phyloP scores from a whole-genome alignment of 2,329 filamentous ascomycete genomes.

The Scedosporium dehoogii region DNA sequence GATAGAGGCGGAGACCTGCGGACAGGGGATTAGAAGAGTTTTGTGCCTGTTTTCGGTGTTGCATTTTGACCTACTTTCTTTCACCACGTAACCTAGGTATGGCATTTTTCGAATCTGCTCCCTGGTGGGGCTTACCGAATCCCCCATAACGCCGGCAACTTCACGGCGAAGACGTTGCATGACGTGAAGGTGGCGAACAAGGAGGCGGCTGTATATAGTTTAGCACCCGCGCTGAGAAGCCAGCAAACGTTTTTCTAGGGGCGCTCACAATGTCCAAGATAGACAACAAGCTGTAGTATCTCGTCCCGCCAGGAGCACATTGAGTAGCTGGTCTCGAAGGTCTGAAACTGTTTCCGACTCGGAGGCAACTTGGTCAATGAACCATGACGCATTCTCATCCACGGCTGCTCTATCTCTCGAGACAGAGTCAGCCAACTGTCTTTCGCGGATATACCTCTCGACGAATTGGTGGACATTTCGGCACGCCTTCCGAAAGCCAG shows the following conservation, averaged over 20 bases:
- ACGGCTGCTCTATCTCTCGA: too few species aligned
- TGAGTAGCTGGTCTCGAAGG: constrained; percentile 11
- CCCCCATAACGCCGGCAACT: not conserved
- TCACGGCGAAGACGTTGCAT: constrained; percentile 11
- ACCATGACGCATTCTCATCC: not conserved
- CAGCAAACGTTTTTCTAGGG: not conserved
- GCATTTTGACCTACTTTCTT: not conserved
- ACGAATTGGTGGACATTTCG: constrained; percentile 6
- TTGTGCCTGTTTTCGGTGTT: not conserved
- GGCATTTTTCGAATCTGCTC: not conserved
- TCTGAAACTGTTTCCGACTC: constrained; percentile 8
- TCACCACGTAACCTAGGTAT: not conserved
- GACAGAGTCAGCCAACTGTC: not conserved
- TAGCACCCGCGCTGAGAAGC: not conserved
- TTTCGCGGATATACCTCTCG: constrained; percentile 8
- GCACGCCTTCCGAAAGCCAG: constrained; percentile 9
- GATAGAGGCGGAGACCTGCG: constrained; percentile 21
- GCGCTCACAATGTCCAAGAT: constrained; percentile 13
- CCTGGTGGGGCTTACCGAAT: not conserved
- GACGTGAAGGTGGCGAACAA: constrained; percentile 9
- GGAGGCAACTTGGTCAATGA: not conserved
- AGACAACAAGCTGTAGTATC: constrained; percentile 16
- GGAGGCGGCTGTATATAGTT: constrained; percentile 5
- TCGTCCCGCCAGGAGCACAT: constrained; percentile 13
- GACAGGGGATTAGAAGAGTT: constrained; percentile 12